Conservation (phyloP, 805 yeast species). For the Danielia reshetovae region DNA sequence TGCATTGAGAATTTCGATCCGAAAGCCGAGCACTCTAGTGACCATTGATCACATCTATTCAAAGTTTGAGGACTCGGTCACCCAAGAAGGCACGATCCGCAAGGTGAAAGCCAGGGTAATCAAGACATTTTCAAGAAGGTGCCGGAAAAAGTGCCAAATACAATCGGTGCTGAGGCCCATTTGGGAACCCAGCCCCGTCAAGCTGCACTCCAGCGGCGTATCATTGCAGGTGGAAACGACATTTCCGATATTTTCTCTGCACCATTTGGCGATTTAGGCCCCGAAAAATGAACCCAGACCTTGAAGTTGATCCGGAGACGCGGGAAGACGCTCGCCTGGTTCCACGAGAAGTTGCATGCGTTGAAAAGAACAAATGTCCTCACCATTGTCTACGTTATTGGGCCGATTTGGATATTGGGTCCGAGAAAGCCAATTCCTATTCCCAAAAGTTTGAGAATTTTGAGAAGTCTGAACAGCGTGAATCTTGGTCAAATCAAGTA, state of each 20-base stretch:
- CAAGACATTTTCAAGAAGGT: slow-evolving; percentile 27
- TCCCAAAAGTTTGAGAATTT: no score
- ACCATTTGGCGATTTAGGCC: slow-evolving; percentile 19
- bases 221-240: slow-evolving; percentile 73
- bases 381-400: slow-evolving; percentile 36
- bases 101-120: slow-evolving; percentile 39
- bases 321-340: slow-evolving; percentile 21
- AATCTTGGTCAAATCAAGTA: no score
- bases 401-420: no score
- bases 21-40: slow-evolving; percentile 47
- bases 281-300: slow-evolving; percentile 9
- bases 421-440: no score
- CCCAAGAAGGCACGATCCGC: slow-evolving; percentile 20
- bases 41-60: slow-evolving; percentile 38
- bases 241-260: slow-evolving; percentile 50
- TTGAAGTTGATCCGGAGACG: slow-evolving; percentile 20
- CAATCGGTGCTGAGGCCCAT: no score
- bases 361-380: slow-evolving; percentile 21
- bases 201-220: slow-evolving; percentile 49
- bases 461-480: no score
- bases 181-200: slow-evolving; percentile 50
- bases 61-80: slow-evolving; percentile 48
- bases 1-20: slow-evolving; percentile 43
- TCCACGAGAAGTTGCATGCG: slow-evolving; percentile 19
- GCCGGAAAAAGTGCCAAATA: no score